Conservation (phyloP, 2,329 filamentous ascomycete species). For the Ophiostoma ulmi region DNA sequence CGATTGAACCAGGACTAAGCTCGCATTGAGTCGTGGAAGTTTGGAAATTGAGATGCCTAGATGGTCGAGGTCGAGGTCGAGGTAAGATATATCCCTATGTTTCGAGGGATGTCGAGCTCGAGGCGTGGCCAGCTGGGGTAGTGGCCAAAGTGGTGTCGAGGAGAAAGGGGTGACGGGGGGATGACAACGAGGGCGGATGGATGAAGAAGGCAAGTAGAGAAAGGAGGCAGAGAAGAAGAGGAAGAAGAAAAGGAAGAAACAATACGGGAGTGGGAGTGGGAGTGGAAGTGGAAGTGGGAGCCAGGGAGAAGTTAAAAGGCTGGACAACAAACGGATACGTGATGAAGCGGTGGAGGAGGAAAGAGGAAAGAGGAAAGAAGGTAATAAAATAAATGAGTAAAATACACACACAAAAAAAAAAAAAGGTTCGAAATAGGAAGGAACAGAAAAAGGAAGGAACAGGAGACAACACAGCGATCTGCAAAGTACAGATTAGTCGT, state of each 20-base stretch:
- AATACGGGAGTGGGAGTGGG: not conserved
- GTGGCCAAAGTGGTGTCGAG: slow-evolving; percentile 1
- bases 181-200: slow-evolving; percentile 4
- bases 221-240: slow-evolving; percentile 4
- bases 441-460: not conserved
- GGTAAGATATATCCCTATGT: not conserved
- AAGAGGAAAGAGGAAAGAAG: not conserved
- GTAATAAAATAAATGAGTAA: not conserved
- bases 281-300: not conserved
- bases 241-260: not conserved
- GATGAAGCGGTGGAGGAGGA: not conserved
- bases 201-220: slow-evolving; percentile 1
- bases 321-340: not conserved
- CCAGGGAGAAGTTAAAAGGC: slow-evolving; percentile 2
- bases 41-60: not conserved
- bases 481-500: not conserved
- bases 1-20: not conserved
- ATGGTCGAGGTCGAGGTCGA: not conserved
- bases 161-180: slow-evolving; percentile 11
- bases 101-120: not conserved
- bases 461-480: not conserved
- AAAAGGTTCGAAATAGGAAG: not conserved
- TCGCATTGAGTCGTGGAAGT: not conserved
- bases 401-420: not conserved
- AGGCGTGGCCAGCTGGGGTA: not conserved